Base-by-base conservation (phyloP, 2,329 filamentous ascomycete species). In the Eutypa lata region DNA sequence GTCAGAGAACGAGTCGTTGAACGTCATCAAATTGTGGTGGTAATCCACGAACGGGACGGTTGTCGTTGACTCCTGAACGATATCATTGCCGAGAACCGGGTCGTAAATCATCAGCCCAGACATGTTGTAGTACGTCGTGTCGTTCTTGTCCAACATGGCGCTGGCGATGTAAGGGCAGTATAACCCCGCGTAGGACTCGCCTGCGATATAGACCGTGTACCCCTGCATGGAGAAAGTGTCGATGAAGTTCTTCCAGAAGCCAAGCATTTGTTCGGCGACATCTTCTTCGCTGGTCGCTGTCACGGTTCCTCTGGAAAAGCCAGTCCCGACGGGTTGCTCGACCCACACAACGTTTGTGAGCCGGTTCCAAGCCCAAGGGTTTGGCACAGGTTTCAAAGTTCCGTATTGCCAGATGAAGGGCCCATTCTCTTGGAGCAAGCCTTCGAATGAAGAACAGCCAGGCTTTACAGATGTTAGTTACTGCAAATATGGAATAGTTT, bases 291-390 rank as follows among this genome's bases (percentile, higher is more conserved):
- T 81, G 3, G 75, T 83, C 10, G 87, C 87, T 0, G 80, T 88
- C 3, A 83, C 76, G 0, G 71, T 80, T 14, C 88, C 88, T 33
- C 82, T 78, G 0, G 84, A 81, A 67, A 89, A 92, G 14, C 89
- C 89, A 0, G 87, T 88, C 28, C 78, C 78, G 11, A 83, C 72
- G 5, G 83, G 85, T 65, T 89, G 86, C 61, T 90, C 88, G 8
- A 89, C 78, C 82, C 85, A 94, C 46, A 94, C 74, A 62, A 92
- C 81, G 68, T 92, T 91, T 50, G 88, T 89, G 35, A 93, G 70
- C 48, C 87, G 87, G 54, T 82, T 82, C 88, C 88, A 92, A n/a
- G 81, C 80, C 73, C 86, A 91, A 0, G 81, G 77, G 64, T 91
- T 91, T 44, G 75, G 71, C 0, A 84, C 76, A 0, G 88, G 88